phyloP scores from a whole-genome alignment of 78 protist species.

The Tieghemostelium lacteum region DNA sequence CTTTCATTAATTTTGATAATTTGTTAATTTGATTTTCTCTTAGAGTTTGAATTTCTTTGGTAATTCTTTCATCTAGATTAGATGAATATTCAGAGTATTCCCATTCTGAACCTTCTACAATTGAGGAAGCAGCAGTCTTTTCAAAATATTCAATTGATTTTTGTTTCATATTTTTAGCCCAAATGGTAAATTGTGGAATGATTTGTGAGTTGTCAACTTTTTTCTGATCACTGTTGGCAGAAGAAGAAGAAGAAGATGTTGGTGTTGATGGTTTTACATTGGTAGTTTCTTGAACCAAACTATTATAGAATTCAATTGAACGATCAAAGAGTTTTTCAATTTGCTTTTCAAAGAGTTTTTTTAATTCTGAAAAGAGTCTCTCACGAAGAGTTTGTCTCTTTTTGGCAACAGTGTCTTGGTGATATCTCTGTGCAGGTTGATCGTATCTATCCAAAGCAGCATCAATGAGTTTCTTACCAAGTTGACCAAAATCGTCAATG shows the following conservation, averaged over 20 bases:
- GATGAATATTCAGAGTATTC: neutral
- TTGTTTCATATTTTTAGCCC: constrained; percentile 26
- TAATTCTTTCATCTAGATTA: constrained; percentile 24
- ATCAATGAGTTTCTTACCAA: constrained; percentile 1
- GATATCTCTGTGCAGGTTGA: constrained; percentile 24
- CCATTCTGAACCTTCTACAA: constrained; percentile 49
- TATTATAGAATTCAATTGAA: constrained; percentile 46
- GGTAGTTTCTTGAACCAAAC: constrained; percentile 33
- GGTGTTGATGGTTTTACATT: neutral
- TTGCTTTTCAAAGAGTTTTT: constrained; percentile 50
- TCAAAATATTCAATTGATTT: constrained; percentile 48
- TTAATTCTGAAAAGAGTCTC: constrained; percentile 13
- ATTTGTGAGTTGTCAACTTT: constrained; percentile 6
- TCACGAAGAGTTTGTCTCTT: constrained; percentile 36
- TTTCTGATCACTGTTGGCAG: constrained; percentile 6
- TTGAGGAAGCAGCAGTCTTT: constrained; percentile 9
- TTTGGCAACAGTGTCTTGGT: constrained; percentile 41
- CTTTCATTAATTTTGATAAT: constrained; percentile 29
- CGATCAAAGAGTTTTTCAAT: constrained; percentile 50
- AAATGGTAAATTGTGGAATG: constrained; percentile 51
- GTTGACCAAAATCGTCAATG: constrained; percentile 44
- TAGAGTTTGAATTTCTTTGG: constrained; percentile 7
- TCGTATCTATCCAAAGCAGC: constrained; percentile 33
- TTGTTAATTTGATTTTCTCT: constrained; percentile 50
- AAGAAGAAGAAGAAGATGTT: constrained; percentile 19